A percentile compares a stretch with the other conserved stretches of the same genome.
These are phyloP conservation scores for Pichia rugopelliculosa DNA, from an alignment of 805 yeast genomes.

Conservation along the genomic window DNA sequence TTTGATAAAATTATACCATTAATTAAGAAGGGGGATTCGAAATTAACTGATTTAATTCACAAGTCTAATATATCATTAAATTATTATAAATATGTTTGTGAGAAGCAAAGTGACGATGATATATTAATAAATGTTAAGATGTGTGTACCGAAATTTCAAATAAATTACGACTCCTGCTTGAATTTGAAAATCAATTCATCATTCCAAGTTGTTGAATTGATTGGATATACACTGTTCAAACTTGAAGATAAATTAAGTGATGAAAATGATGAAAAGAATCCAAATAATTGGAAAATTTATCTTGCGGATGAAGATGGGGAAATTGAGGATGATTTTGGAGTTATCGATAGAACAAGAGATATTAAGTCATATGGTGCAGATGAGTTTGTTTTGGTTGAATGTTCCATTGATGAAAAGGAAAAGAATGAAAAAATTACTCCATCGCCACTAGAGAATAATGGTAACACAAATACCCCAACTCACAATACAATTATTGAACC, in stretches of 20 bases:
- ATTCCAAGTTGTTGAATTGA: conserved; percentile 44
- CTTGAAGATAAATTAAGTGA: conserved; percentile 8
- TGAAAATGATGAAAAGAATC: conserved; percentile 30
- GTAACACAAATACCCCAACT: background rate
- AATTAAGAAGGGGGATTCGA: conserved; percentile 5
- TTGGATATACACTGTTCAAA: conserved; percentile 43
- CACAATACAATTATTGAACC: background rate
- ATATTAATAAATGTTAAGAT: conserved; percentile 13
- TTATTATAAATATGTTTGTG: conserved; percentile 26
- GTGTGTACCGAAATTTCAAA: conserved; percentile 15
- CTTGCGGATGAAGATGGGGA: conserved; percentile 93
- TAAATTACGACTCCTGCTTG: conserved; percentile 11
- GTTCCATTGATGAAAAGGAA: conserved; percentile 39
- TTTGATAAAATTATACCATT: background rate
- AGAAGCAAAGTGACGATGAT: conserved; percentile 10
- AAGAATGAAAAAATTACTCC: conserved; percentile 50
- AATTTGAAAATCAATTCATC: conserved; percentile 26
- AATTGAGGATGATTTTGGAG: conserved; percentile 86
- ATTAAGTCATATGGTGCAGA: conserved; percentile 70
- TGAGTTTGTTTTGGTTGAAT: conserved; percentile 71
- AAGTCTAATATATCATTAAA: conserved; percentile 38
- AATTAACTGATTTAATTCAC: conserved; percentile 38
- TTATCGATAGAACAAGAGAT: conserved; percentile 60
- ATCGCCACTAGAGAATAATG: conserved; percentile 25
- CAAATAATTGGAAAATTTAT: conserved; percentile 69